phyloP scores from a whole-genome alignment of 2,329 filamentous ascomycete species.

The Fusarium miscanthi region DNA sequence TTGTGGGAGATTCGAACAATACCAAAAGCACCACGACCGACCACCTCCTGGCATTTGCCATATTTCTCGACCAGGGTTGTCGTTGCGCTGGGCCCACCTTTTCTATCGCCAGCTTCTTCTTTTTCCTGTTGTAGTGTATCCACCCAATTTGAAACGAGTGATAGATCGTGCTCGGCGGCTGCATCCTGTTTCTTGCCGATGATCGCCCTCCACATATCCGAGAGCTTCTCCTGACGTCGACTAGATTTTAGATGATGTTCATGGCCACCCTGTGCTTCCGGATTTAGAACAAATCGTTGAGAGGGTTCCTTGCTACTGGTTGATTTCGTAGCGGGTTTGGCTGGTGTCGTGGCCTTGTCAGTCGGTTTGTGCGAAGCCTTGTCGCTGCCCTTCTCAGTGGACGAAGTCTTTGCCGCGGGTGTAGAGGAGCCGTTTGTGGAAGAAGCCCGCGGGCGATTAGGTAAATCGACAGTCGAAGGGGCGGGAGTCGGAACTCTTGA shows the following conservation, averaged over 20 bases:
- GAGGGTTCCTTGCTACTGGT: slow-evolving; percentile 50
- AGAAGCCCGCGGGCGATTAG: slow-evolving; percentile 51
- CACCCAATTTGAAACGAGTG: slow-evolving; percentile 95
- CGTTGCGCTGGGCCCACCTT: slow-evolving; percentile 76
- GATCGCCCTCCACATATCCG: slow-evolving; percentile 88
- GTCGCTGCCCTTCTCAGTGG: slow-evolving; percentile 52
- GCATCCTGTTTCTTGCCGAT: slow-evolving; percentile 85
- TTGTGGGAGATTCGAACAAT: slow-evolving; percentile 99
- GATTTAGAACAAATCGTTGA: slow-evolving; percentile 63
- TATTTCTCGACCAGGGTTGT: slow-evolving; percentile 91
- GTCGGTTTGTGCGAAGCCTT: slow-evolving; percentile 37
- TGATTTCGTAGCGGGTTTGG: slow-evolving; percentile 47
- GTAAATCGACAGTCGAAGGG: slow-evolving; percentile 50
- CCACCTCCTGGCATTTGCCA: slow-evolving; percentile 96
- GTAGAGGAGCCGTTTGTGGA: slow-evolving; percentile 52
- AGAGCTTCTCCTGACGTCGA: slow-evolving; percentile 92
- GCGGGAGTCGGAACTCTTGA: slow-evolving; percentile 48
- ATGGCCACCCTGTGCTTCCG: slow-evolving; percentile 74
- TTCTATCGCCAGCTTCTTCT: slow-evolving; percentile 85
- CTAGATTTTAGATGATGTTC: slow-evolving; percentile 90
- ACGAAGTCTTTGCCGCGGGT: slow-evolving; percentile 57
- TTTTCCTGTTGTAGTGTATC: slow-evolving; percentile 92
- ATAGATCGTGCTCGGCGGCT: slow-evolving; percentile 83
- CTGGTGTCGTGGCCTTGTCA: slow-evolving; percentile 43
- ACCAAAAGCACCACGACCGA: slow-evolving; percentile 95